Evolutionary conservation across 23 red algal genomes (phyloP), one percentile per base, ranked within the genome.

Genomic region (Cyanidioschyzon merolae): DNA sequence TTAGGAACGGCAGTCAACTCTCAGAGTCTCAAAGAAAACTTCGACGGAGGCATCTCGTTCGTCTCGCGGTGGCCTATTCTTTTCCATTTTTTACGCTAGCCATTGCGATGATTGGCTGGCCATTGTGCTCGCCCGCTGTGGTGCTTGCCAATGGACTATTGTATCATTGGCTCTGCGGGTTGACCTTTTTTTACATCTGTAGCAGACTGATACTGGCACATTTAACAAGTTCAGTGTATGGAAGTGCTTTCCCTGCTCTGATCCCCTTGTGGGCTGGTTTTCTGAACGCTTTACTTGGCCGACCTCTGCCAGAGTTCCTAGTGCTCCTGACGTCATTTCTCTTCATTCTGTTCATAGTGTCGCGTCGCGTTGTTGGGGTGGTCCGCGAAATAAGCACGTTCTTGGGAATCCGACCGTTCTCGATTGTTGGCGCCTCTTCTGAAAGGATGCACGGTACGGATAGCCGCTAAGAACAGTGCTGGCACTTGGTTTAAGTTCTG

Each of bases 181-280:
- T 83, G 30, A 80, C 68, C 1, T 86, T 90, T 57, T 96, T 87
- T 76, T 86, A 90, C 67, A 41, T 90, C 1, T 67, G 88, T 40
- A 85, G 87, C 30, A 80, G 92, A 24, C 36, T 96, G 39, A 96
- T 96, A 37, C 35, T 96, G 50, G 77, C 83, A 37, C 84, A 79
- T 39, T 39, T 96, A 58, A 87, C 88, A 0, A n/a, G 68, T 38
- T 40, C 78, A 2, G 39, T 41, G 32, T 81, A 50, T 67, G 57
- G 76, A 35, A 76, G 76, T 1, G 54, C 51, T 37, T 96, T 76
- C 50, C 90, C 90, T 59, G 51, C 77, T 29, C 75, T 85, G 18
- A 59, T 75, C 57, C 82, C 86, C 0, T n/a, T 68, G 30, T 68
- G 39, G 27, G 0, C 82, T 24, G 74, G 79, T 26, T 79, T 75